Percentiles rank a stretch among this genome's conserved stretches.
phyloP scores from a whole-genome alignment of 805 yeast genomes.

The Ogataea minuta region DNA sequence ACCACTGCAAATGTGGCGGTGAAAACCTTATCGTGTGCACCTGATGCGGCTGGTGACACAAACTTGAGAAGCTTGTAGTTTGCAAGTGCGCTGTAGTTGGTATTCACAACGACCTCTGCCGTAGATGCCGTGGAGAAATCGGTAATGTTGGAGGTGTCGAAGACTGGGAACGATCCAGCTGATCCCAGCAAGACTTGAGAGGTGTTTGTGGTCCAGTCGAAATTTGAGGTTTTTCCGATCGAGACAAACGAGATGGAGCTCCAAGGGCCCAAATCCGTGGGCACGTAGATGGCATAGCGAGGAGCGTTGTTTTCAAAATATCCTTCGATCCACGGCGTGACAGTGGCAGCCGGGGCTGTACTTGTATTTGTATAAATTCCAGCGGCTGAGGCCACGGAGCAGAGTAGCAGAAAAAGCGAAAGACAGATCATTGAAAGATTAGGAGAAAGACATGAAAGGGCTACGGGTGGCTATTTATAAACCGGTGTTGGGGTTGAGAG shows the following conservation, averaged over 20 bases:
- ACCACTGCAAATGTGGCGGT: conserved; percentile 24
- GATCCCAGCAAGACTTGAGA: conserved; percentile 13
- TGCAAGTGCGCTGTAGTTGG: conserved; percentile 7
- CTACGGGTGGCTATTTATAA: conserved; percentile 2
- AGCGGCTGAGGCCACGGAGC: conserved; percentile 6
- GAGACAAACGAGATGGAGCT: conserved; percentile 18
- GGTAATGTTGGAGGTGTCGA: conserved; percentile 8
- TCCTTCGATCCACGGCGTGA: conserved; percentile 23
- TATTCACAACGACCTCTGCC: conserved; percentile 13
- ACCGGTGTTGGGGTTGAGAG: not conserved
- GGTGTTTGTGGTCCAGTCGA: conserved; percentile 21
- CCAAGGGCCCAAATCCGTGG: conserved; percentile 23
- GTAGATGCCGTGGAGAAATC: conserved; percentile 15
- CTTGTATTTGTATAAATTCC: conserved; percentile 11
- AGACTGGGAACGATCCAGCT: conserved; percentile 2
- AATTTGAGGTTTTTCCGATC: conserved; percentile 15
- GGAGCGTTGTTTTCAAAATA: conserved; percentile 19
- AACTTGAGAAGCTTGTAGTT: conserved; percentile 13
- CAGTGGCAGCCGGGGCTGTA: conserved; percentile 8
- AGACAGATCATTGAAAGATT: conserved; percentile 6
- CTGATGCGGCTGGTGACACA: conserved; percentile 13
- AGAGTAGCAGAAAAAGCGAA: conserved; percentile 8
- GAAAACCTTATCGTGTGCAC: conserved; percentile 24
- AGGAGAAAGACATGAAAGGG: not conserved
- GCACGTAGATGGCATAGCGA: conserved; percentile 20